Evolutionary conservation across 2,329 filamentous ascomycete species (phyloP), one percentile per base, ranked within the genome.

Genomic region (Fusarium longipes): DNA sequence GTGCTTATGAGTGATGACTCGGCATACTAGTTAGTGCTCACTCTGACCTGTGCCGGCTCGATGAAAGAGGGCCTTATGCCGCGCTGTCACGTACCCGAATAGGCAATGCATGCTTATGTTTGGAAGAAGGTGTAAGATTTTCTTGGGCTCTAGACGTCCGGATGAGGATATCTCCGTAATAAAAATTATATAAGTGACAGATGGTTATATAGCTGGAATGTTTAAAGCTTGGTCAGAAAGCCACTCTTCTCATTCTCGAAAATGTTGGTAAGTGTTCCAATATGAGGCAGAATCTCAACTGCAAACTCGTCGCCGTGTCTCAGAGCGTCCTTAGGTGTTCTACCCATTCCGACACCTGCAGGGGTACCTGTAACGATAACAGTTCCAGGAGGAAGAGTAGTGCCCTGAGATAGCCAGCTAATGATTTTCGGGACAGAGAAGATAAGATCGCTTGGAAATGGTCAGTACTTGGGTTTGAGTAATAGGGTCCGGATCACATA

Each of bases 261-360:
- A 17, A 70, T 36, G 42, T 81, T 82, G 55, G 76, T 73, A 47
- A 83, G 71, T 33, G 79, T 83, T 35, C 80, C 81, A 38, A 82
- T 79, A 66, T 82, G 76, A 44, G 73, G 73, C 53, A 77, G 68
- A 45, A 83, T 78, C 73, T 82, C 80, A 7, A 83, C 80, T 1
- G 78, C 75, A 58, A 80, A 82, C 68, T 82, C 78, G 74, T 92
- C 90, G 3, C 89, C 88, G 73, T 92, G 84, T 76, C 88, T 87
- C 47, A 93, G 77, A 84, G 89, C 91, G 20, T 90, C 73, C 65
- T 85, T 86, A 5, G 89, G 89, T 47, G 84, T 88, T 57, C 85
- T 83, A n/a, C 89, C 89, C 83, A 90, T 88, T 3, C 89, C 90
- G 18, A 93, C 90, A 25, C 90, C 90, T 58, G 88, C 84, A 0